Conservation (phyloP, 768 basidiomycete genomes). For the Termitomyces titanicus region DNA sequence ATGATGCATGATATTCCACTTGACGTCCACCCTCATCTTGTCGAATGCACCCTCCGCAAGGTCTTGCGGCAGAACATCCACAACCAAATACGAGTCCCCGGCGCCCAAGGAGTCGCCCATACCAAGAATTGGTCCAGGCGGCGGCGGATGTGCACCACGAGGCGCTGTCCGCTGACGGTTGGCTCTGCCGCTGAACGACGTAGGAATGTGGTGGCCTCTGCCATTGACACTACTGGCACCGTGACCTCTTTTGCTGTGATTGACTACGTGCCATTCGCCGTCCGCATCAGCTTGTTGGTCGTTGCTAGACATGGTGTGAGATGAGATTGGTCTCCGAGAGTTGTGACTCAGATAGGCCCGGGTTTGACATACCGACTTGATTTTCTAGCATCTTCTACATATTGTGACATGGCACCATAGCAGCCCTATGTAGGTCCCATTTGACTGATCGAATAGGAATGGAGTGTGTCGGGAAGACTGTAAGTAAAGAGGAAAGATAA, state of each 20-base stretch:
- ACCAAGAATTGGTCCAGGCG: conserved; percentile 11
- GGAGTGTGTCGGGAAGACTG: too few species aligned
- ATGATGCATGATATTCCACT: conserved; percentile 74
- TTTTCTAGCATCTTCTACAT: neutral
- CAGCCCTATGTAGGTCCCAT: neutral
- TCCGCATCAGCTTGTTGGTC: neutral
- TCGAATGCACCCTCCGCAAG: conserved; percentile 57
- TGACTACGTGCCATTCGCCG: conserved; percentile 3
- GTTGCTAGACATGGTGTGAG: neutral
- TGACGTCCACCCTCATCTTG: conserved; percentile 56
- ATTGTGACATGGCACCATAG: neutral
- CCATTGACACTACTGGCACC: neutral
- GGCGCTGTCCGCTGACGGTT: conserved; percentile 2
- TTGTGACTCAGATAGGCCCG: neutral
- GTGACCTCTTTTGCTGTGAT: neutral
- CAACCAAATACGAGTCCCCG: conserved; percentile 64
- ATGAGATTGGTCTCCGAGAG: neutral
- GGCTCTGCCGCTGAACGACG: conserved; percentile 8
- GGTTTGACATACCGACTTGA: neutral
- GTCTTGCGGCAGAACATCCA: conserved; percentile 53
- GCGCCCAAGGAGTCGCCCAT: conserved; percentile 42
- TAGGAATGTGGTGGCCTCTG: conserved; percentile 1
- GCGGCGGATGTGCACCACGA: conserved; percentile 1
- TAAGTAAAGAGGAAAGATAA: neutral
- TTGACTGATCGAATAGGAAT: too few species aligned